Evolutionary conservation across 306 rosid species (phyloP), one percentile per base, ranked within the genome.

Genomic region (Astragalus glycyphyllos): DNA sequence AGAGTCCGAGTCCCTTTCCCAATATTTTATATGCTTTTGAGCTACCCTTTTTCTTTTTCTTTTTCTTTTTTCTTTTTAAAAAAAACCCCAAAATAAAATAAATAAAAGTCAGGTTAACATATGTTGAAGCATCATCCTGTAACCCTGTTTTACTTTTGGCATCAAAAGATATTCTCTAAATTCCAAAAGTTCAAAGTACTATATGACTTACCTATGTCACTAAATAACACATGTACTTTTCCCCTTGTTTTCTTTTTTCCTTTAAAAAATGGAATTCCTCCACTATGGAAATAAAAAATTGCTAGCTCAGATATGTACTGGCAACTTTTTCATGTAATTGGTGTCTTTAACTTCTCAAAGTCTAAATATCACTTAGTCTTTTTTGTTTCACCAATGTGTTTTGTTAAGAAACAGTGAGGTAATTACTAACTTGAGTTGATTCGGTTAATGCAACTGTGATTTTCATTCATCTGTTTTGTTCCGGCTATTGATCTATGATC

Each of bases 141-240:
- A 58, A 47, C 38, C 13, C 59, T 67, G 63, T 77, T 37, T 73
- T 71, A 56, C 51, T 77, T 55, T 38, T 26, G 82, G 77, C 68
- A 78, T 78, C 68, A 71, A 64, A 77, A 42, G 34, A 70, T 77
- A 77, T 77, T 55, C 81, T 3, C 51, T 46, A 14, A 6, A 47
- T 60, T 46, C 35, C 16, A 29, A 58, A 57, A 41, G 65, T 48
- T 49, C 54, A 29, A 40, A 50, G 80, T 7, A n/a, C n/a, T n/a
- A 41, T 34, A 15, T 50, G 42, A 42, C 20, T 26, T 48, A 55
- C 11, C n/a, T 53, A 55, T 13, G 53, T 31, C 75, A 67, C 67
- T 41, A 59, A 47, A 13, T 23, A n/a, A 32, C 45, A 17, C 34
- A 29, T 47, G 48, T 34, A 42, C 46, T 20, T 68, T 68, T 38